phyloP scores from a whole-genome alignment of 805 yeast genomes.

The Saccharomycopsis selenospora region DNA sequence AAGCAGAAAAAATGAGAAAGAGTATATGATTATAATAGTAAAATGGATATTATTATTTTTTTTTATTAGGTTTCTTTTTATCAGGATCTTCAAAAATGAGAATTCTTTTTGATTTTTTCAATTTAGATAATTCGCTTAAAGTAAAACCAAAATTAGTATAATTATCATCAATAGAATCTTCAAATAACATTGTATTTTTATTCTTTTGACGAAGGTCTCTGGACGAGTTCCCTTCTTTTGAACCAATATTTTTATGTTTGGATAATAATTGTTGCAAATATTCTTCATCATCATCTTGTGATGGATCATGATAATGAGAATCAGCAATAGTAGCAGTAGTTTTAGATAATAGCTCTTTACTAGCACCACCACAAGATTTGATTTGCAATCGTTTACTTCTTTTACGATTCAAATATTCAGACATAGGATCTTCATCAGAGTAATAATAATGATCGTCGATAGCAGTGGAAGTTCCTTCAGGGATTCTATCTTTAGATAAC shows the following conservation, averaged over 20 bases:
- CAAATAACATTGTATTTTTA: constrained; percentile 9
- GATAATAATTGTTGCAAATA: constrained; percentile 10
- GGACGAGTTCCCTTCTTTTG: background rate
- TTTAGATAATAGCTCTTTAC: background rate
- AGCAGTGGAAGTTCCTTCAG: background rate
- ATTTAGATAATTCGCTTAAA: constrained; percentile 15
- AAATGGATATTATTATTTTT: too few relatives aligned
- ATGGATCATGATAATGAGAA: background rate
- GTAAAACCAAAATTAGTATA: constrained; percentile 20
- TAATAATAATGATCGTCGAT: background rate
- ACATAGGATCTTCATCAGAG: background rate
- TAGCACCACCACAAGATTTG: background rate
- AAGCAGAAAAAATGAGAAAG: too few relatives aligned
- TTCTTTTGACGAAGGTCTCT: constrained; percentile 3
- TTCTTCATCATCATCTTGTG: constrained; percentile 11
- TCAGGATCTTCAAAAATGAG: constrained; percentile 20
- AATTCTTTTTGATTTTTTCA: constrained; percentile 17
- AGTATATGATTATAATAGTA: too few relatives aligned
- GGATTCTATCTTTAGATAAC: background rate
- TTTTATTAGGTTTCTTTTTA: background rate
- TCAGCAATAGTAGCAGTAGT: background rate
- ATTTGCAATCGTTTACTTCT: background rate
- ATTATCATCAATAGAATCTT: constrained; percentile 9
- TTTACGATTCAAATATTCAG: background rate
- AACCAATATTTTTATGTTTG: constrained; percentile 5